Conservation (phyloP, 345 rosid genomes). For the Citrus australasica region DNA sequence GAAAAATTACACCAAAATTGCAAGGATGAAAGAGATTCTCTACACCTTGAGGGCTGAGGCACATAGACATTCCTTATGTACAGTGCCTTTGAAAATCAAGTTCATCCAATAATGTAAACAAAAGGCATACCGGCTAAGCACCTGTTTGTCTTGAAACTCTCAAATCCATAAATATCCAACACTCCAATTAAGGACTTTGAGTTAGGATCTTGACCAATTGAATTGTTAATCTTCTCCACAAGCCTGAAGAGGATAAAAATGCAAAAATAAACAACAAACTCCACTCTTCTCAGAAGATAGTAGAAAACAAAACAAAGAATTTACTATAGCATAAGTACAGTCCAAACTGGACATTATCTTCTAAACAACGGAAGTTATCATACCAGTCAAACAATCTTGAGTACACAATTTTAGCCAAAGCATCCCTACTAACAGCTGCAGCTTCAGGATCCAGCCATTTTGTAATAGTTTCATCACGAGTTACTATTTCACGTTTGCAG, state of each 20-base stretch:
- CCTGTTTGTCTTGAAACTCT: constrained; percentile 99
- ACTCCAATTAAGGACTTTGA: constrained; percentile 92
- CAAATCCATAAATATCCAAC: constrained; percentile 98
- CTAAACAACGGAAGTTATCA: constrained; percentile 26
- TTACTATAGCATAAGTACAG: not conserved
- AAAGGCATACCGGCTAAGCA: constrained; percentile 80
- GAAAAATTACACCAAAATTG: constrained; percentile 5
- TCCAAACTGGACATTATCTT: constrained; percentile 9
- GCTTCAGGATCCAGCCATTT: constrained; percentile 93
- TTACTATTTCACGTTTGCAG: constrained; percentile 93
- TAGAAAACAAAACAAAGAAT: constrained; percentile 4
- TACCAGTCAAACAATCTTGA: constrained; percentile 97
- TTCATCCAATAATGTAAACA: constrained; percentile 31
- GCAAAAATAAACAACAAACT: not conserved
- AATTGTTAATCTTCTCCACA: constrained; percentile 84
- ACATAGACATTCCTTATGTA: constrained; percentile 5
- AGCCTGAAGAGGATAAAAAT: constrained; percentile 53
- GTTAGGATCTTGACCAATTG: constrained; percentile 95
- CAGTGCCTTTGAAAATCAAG: constrained; percentile 28
- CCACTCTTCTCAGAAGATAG: constrained; percentile 6
- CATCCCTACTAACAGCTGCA: constrained; percentile 87
- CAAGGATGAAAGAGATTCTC: constrained; percentile 4
- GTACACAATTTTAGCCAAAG: constrained; percentile 93
- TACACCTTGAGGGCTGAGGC: constrained; percentile 12
- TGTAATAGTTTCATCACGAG: constrained; percentile 97